These are phyloP conservation scores for Colletotrichum sp. DNA, from an alignment of 2,329 filamentous ascomycete species.

Conservation along the genomic window DNA sequence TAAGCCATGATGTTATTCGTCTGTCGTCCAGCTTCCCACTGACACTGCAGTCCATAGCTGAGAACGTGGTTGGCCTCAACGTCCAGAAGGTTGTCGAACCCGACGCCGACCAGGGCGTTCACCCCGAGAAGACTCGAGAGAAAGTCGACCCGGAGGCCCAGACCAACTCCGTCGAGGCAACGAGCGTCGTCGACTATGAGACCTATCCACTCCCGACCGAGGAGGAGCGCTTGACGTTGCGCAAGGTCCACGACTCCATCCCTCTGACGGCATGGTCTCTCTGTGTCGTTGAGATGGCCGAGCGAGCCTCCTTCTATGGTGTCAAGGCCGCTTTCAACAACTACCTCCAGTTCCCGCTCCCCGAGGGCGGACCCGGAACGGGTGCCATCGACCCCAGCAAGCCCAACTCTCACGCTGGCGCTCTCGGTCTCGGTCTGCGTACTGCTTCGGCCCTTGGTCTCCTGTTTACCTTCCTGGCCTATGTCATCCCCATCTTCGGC, in stretches of 20 bases:
- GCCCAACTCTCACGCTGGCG: conserved; percentile 53
- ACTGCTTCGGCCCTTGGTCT: conserved; percentile 57
- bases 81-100: conserved; percentile 13
- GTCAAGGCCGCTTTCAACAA: conserved; percentile 61
- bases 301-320: conserved; percentile 67
- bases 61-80: conserved; percentile 11
- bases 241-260: conserved; percentile 51
- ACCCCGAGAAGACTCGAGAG: neutral
- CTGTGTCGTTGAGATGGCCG: conserved; percentile 64
- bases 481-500: conserved; percentile 59
- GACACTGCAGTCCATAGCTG: neutral
- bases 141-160: conserved; percentile 1
- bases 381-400: conserved; percentile 47
- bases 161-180: neutral
- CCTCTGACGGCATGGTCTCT: conserved; percentile 60
- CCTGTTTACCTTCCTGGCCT: conserved; percentile 63
- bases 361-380: conserved; percentile 51
- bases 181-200: neutral
- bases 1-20: neutral
- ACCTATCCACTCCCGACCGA: conserved; percentile 4
- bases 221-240: conserved; percentile 13
- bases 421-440: conserved; percentile 62
- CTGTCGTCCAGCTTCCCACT: neutral
- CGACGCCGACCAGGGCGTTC: neutral
- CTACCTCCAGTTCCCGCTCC: conserved; percentile 66